Conservation (phyloP, 2,329 filamentous ascomycete genomes). For the Microcyclosporella mali region DNA sequence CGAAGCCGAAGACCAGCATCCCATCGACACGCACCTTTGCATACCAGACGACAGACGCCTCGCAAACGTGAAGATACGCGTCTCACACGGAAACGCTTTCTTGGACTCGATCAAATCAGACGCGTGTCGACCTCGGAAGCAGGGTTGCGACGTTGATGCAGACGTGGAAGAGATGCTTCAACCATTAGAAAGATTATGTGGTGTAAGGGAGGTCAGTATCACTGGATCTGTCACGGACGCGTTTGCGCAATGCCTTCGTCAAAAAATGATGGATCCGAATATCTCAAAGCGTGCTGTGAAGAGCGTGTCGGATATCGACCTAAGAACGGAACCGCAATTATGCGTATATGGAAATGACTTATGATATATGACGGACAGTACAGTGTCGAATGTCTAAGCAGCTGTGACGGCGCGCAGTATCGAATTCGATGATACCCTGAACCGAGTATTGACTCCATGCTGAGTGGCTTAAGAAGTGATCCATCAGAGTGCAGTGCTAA, state of each 20-base stretch:
- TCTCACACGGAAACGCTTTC: slow-evolving; percentile 30
- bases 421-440: neutral
- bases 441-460: neutral
- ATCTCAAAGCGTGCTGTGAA: neutral
- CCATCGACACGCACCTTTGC: neutral
- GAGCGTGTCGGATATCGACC: slow-evolving; percentile 9
- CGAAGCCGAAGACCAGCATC: slow-evolving; percentile 1
- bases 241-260: slow-evolving; percentile 32
- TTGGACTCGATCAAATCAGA: slow-evolving; percentile 26
- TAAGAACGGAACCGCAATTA: slow-evolving; percentile 9
- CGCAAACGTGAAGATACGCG: slow-evolving; percentile 20
- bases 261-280: slow-evolving; percentile 27
- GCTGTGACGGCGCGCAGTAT: neutral
- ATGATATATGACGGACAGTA: slow-evolving; percentile 10
- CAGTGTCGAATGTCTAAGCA: neutral
- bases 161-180: slow-evolving; percentile 39
- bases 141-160: slow-evolving; percentile 26
- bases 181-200: slow-evolving; percentile 35
- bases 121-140: slow-evolving; percentile 24
- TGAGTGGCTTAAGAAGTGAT: no score
- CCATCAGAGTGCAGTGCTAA: no score
- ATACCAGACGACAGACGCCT: slow-evolving; percentile 10
- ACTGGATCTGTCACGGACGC: slow-evolving; percentile 36
- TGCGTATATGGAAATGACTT: slow-evolving; percentile 27
- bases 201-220: slow-evolving; percentile 33